A percentile compares a stretch with the other conserved stretches of the same genome.
These are phyloP conservation scores for Gentiana dahurica DNA, from an alignment of 257 asterid genomes.

Conservation along the genomic window DNA sequence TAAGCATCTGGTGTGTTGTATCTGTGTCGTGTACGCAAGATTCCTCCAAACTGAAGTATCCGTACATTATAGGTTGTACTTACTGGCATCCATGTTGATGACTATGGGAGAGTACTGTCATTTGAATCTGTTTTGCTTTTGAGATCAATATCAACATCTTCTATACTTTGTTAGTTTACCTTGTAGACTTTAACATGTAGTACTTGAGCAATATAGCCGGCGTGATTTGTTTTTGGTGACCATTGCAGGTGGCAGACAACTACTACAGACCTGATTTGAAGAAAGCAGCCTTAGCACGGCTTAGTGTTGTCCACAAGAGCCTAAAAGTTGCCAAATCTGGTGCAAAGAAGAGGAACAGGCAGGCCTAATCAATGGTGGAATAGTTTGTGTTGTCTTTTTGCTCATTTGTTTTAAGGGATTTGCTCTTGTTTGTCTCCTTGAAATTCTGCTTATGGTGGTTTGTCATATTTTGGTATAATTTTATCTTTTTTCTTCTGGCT, in stretches of 20 bases:
- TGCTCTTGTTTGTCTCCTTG: background rate
- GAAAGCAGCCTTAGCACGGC: slow-evolving; percentile 90
- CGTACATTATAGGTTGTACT: too few relatives aligned
- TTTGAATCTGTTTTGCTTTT: too few relatives aligned
- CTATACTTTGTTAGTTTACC: too few relatives aligned
- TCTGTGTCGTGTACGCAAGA: too few relatives aligned
- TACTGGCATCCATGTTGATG: too few relatives aligned
- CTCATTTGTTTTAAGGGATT: background rate
- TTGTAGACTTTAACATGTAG: too few relatives aligned
- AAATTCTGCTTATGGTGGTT: background rate
- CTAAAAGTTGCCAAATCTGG: slow-evolving; percentile 92
- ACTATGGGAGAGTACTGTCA: too few relatives aligned
- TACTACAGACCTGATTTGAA: slow-evolving; percentile 83
- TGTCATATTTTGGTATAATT: background rate
- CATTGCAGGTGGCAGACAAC: slow-evolving; percentile 62
- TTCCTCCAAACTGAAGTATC: too few relatives aligned
- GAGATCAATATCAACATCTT: too few relatives aligned
- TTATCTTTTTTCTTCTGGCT: background rate
- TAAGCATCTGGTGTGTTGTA: too few relatives aligned
- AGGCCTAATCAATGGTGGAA: slow-evolving; percentile 20
- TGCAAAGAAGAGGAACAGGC: slow-evolving; percentile 84
- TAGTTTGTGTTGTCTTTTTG: slow-evolving; percentile 1
- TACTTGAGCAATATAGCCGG: too few relatives aligned
- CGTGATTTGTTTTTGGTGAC: too few relatives aligned
- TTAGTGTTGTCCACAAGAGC: slow-evolving; percentile 73